Base-by-base conservation (phyloP, 306 rosid genomes). In the Castanea sativa region DNA sequence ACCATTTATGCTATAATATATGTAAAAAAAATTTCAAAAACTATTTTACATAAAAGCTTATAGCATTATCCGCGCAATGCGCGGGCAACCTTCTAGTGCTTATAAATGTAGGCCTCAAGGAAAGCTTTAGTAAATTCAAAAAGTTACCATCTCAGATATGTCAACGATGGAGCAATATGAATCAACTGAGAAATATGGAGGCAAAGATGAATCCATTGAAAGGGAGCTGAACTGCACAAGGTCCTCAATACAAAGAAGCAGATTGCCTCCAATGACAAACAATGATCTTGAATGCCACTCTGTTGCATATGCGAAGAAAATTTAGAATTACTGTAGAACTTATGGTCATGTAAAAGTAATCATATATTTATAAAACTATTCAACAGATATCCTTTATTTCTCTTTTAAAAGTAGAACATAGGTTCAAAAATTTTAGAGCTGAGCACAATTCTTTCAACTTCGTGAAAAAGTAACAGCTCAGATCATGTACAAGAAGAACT, bases 201-300 rank as follows among this genome's bases (percentile, higher is more conserved):
- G 81, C 30, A 59, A 76, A 59, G 89, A 61, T 14, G 85, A 75
- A 74, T 91, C 91, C 33, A 73, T 65, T 33, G 86, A 90, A 79
- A 88, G 85, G 60, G 89, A 79, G 86, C 84, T 85, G 71, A 94
- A 88, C 76, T 86, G 89, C 83, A 43, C 49, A 55, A 90, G 72
- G 80, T 95, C 97, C 83, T 95, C 99, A 63, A 73, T 63, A 86
- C 99, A 95, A 77, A 91, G 51, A 87, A 95, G 83, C 72, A 93
- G 81, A 85, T 89, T 80, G 52, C 82, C 86, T 78, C 88, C 94
- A 69, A 85, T 80, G 75, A 93, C 87, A 83, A 95, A 93, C 70
- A 91, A 69, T 8, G 99, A 95, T 88, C 99, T 91, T 65, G 94
- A 79, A 70, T 77, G 80, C 99, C 96, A 90, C 76, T 82, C 99